Conservation (phyloP, 225 moss, liverwort and hornwort genomes). For the Sphagnum tenellum region DNA sequence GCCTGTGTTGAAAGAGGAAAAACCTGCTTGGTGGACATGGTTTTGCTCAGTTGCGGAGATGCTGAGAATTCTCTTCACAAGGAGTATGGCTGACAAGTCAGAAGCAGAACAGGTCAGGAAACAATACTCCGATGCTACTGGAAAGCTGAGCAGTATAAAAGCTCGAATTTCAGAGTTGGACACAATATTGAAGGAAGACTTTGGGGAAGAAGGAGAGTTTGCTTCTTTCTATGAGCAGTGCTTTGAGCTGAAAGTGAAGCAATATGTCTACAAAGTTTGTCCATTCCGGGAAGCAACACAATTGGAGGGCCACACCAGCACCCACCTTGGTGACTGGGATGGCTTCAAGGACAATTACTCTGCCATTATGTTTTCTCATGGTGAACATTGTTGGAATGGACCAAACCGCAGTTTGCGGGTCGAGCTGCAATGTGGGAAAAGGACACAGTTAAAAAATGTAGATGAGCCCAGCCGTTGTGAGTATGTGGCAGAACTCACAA, state of each 20-base stretch:
- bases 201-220: constrained; percentile 80
- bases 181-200: constrained; percentile 63
- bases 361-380: constrained; percentile 63
- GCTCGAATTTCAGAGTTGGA: constrained; percentile 67
- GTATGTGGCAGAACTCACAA: constrained; percentile 80
- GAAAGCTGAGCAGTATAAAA: constrained; percentile 37
- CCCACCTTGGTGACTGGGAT: constrained; percentile 59
- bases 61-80: constrained; percentile 36
- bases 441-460: constrained; percentile 69
- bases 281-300: constrained; percentile 83
- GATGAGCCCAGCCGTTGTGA: constrained; percentile 99
- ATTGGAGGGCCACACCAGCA: constrained; percentile 45
- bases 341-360: constrained; percentile 83
- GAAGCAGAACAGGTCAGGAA: constrained; percentile 78
- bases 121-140: constrained; percentile 53
- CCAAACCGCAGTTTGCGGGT: constrained; percentile 86
- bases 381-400: constrained; percentile 98
- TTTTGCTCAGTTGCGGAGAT: constrained; percentile 25
- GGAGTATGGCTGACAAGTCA: constrained; percentile 58
- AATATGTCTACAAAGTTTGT: constrained; percentile 90
- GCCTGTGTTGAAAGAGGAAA: constrained; percentile 2
- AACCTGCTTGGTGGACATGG: constrained; percentile 73
- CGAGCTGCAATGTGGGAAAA: constrained; percentile 84
- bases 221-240: constrained; percentile 71
- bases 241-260: constrained; percentile 80